Base-by-base conservation (phyloP, 169 alveolate species). In the Cystoisospora suis region DNA sequence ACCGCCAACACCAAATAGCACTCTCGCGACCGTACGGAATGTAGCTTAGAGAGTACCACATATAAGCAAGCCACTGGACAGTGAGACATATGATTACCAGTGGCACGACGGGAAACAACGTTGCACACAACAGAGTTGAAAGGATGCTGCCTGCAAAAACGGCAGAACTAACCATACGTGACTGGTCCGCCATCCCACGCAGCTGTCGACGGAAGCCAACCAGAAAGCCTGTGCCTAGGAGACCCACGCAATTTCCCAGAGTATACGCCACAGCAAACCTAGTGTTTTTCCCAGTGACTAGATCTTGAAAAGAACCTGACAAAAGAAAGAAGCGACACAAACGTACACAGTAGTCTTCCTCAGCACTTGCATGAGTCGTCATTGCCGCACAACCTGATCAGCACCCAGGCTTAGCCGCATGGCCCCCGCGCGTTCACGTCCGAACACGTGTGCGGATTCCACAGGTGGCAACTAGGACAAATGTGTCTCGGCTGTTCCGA, bases 241-340 rank as follows among this genome's bases (percentile, higher is more conserved):
- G 47, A n/a, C 92, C 92, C 42, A 88, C 83, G 17, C 81, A 56
- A 86, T 88, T 88, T 42, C 92, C 92, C 47, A 88, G 36, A 12
- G 92, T 88, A 58, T 88, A 88, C 61, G 92, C 83, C 59, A 88
- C 88, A n/a, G 92, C 92, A 59, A 88, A 88, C 46, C 79, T 88
- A 42, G 69, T 88, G 75, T 47, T 88, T 7, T 79, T 75, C 40
- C 92, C 92, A 42, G 70, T 65, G 56, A 88, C 34, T 83, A 88
- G 45, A 72, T 88, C 92, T 29, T 88, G 69, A 83, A 88, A 88
- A 29, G 92, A 75, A 36, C 92, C 92, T 88, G 92, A 27, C n/a
- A 46, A 6, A n/a, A n/a, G n/a, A n/a, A n/a, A n/a, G n/a, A n/a
- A n/a, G n/a, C n/a, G n/a, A n/a, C n/a, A n/a, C n/a, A n/a, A n/a